Base-by-base conservation (phyloP, 2,329 filamentous ascomycete species). In the Phaeoacremonium minimum region DNA sequence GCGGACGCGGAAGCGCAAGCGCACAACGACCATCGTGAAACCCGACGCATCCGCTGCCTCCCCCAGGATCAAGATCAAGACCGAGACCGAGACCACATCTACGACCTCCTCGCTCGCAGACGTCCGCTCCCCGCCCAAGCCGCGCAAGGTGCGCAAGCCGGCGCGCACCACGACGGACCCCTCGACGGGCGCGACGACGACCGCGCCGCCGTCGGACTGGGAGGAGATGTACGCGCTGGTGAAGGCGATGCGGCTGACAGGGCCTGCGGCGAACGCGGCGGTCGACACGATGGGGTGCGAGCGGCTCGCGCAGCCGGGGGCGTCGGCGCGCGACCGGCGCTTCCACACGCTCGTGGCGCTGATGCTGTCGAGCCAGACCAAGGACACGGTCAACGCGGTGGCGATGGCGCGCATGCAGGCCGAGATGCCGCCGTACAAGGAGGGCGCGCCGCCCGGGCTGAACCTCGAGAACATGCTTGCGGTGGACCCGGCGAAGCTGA, bases 221-320 rank as follows among this genome's bases (percentile, higher is more conserved):
- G 80, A 88, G 44, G 75, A 81, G 38, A 80, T 95, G 39, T 98
- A 96, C 63, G 64, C 73, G 20, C 65, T 78, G 1, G 85, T 94
- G 30, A 83, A 83, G 51, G 74, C 77, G 52, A 96, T 97, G 89
- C 83, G 80, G 3, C 58, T 61, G 5, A 34, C 42, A 4, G 73
- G 72, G 6, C 53, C 62, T 63, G 64, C 85, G 56, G 56, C 75
- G 67, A 61, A 85, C 75, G 93, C 93, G 1, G 86, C 91, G 1
- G 93, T 98, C 9, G 93, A 98, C 59, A 97, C 91, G 1, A 96
- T 97, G 90, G 93, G 93, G 9, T 98, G 93, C 61, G 89, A 89
- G 61, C 76, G 77, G 7, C 71, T 93, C 8, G 86, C 85, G 4
- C 64, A 72, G 32, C 57, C 63, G 13, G 59, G 50, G 2, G 70